Percentiles rank a stretch among this genome's conserved stretches.
Evolutionary conservation across 768 basidiomycete species (phyloP).

Genomic region (Leccinellum rugosiceps): DNA sequence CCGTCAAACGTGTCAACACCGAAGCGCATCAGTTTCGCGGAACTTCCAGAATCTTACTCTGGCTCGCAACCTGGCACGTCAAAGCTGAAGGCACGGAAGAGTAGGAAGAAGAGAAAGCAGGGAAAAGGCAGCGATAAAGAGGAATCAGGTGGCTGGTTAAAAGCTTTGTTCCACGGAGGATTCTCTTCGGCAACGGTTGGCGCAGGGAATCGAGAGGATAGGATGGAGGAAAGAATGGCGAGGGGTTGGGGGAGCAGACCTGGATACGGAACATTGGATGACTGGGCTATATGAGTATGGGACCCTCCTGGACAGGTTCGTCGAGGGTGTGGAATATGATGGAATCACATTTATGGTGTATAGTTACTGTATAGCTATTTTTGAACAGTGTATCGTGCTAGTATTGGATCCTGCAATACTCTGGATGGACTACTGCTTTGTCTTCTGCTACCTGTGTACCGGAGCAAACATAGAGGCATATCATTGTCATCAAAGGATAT

Average conservation of each 20-base stretch:
- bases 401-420: not conserved
- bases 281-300: constrained; percentile 58
- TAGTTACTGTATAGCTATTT: not conserved
- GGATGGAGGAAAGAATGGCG: constrained; percentile 50
- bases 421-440: not conserved
- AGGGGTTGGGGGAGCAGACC: constrained; percentile 47
- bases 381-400: not conserved
- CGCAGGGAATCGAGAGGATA: constrained; percentile 39
- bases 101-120: constrained; percentile 34
- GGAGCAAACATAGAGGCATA: constrained; percentile 14
- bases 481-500: constrained; percentile 9
- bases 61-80: constrained; percentile 32
- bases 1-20: constrained; percentile 58
- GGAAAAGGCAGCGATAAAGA: constrained; percentile 31
- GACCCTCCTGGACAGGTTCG: not conserved
- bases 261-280: constrained; percentile 44
- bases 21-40: constrained; percentile 77
- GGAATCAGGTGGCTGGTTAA: constrained; percentile 25
- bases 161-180: constrained; percentile 17
- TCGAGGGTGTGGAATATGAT: not conserved
- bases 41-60: constrained; percentile 66
- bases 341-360: constrained; percentile 10
- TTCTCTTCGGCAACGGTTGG: constrained; percentile 23
- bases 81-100: constrained; percentile 33
- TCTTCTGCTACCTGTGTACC: not conserved